Percentiles rank a stretch among this genome's conserved stretches.
Evolutionary conservation across 805 yeast genomes (phyloP).

Genomic region (Hanseniaspora lindneri): DNA sequence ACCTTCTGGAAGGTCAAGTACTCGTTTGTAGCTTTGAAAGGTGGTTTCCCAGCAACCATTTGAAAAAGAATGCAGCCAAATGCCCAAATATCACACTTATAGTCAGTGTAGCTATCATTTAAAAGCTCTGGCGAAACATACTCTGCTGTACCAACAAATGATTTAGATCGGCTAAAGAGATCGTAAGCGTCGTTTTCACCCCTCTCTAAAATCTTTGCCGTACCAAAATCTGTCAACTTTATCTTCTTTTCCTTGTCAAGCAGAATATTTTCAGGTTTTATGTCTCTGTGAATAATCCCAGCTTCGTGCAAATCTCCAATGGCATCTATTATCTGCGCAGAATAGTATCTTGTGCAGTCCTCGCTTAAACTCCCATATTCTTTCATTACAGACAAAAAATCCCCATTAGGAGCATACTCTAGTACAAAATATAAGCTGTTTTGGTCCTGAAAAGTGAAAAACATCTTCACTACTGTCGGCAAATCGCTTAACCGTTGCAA

Average conservation of each 20-base stretch:
- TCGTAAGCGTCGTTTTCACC: constrained; percentile 47
- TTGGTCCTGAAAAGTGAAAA: constrained; percentile 71
- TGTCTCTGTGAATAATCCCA: constrained; percentile 71
- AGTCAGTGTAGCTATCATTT: constrained; percentile 69
- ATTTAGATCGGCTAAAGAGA: constrained; percentile 54
- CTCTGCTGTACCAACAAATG: constrained; percentile 80
- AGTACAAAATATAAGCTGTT: constrained; percentile 59
- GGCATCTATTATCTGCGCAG: constrained; percentile 66
- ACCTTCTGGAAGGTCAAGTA: constrained; percentile 73
- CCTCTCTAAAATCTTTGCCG: constrained; percentile 59
- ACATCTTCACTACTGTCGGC: constrained; percentile 54
- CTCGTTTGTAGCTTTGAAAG: constrained; percentile 74
- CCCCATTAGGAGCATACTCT: constrained; percentile 74
- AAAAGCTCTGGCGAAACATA: constrained; percentile 72
- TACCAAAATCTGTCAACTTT: constrained; percentile 74
- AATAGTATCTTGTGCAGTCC: constrained; percentile 52
- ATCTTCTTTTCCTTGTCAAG: constrained; percentile 49
- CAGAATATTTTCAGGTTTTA: constrained; percentile 72
- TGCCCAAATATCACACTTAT: constrained; percentile 97
- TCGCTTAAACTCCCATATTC: constrained; percentile 60
- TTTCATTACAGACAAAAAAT: constrained; percentile 54
- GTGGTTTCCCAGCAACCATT: constrained; percentile 88
- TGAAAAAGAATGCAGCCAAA: constrained; percentile 93
- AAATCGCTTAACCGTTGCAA: constrained; percentile 53
- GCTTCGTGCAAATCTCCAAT: constrained; percentile 57